A percentile compares a stretch with the other conserved stretches of the same genome.
Evolutionary conservation across 1,139 yeast species (phyloP).

Genomic region (Zygosaccharomyces sapae): DNA sequence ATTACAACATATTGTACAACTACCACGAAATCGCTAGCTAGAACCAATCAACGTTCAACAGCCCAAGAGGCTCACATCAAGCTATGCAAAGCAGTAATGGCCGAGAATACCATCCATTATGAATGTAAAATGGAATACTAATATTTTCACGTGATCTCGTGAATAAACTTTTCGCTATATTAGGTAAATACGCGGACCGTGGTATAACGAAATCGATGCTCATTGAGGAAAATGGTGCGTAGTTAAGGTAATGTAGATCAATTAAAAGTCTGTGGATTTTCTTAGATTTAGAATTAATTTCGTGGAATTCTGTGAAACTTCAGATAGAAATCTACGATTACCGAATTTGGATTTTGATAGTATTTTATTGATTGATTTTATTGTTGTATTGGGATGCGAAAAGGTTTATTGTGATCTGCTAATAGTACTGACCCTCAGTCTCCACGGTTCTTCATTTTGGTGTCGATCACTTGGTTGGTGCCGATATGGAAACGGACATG

Average conservation of each 20-base stretch:
- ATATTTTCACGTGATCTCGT: neutral
- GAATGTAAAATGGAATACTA: too few relatives aligned
- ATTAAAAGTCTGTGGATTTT: neutral
- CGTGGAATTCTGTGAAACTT: neutral
- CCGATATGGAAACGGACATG: too few relatives aligned
- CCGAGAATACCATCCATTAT: too few relatives aligned
- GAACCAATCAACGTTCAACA: neutral
- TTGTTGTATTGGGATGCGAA: constrained; percentile 3
- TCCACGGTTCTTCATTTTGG: constrained; percentile 4
- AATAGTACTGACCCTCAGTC: neutral
- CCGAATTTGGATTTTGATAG: constrained; percentile 2
- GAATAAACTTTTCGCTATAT: neutral
- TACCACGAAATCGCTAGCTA: neutral
- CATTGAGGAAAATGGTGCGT: constrained; percentile 3
- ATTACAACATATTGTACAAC: constrained; percentile 1
- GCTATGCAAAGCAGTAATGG: too few relatives aligned
- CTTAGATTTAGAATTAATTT: neutral
- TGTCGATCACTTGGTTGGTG: constrained; percentile 1
- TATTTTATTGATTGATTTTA: neutral
- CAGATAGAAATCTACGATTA: neutral
- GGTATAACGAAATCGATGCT: constrained; percentile 1
- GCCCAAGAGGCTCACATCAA: too few relatives aligned
- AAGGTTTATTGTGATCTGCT: neutral
- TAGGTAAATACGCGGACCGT: constrained; percentile 5
- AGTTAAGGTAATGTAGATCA: constrained; percentile 3